Evolutionary conservation across 2,329 filamentous ascomycete species (phyloP).

Genomic region (Calonectria ilicicola): DNA sequence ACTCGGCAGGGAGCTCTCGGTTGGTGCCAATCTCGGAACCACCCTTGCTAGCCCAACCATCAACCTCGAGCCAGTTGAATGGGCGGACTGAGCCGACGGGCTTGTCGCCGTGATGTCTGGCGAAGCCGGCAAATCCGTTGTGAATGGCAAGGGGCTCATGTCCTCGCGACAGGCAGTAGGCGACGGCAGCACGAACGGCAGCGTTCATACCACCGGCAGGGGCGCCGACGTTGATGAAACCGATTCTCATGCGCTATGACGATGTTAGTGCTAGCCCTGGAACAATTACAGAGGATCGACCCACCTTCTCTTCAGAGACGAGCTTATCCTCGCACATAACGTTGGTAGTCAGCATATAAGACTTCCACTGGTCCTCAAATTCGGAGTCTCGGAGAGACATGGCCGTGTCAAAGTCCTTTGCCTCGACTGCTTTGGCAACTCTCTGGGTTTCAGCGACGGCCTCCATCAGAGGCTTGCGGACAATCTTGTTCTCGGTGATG

Average conservation of each 20-base stretch:
- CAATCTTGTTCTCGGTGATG: slow-evolving; percentile 98
- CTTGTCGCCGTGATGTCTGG: slow-evolving; percentile 87
- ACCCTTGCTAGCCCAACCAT: slow-evolving; percentile 95
- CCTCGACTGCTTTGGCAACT: slow-evolving; percentile 84
- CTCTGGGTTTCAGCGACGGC: slow-evolving; percentile 89
- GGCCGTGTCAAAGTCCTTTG: slow-evolving; percentile 86
- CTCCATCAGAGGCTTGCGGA: slow-evolving; percentile 87
- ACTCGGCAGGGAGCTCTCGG: slow-evolving; percentile 88
- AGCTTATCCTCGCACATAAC: slow-evolving; percentile 77
- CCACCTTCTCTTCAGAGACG: slow-evolving; percentile 78
- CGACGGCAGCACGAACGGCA: slow-evolving; percentile 90
- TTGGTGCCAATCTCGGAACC: slow-evolving; percentile 99
- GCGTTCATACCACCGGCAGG: slow-evolving; percentile 99
- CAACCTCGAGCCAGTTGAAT: slow-evolving; percentile 93
- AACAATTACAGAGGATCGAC: slow-evolving; percentile 38
- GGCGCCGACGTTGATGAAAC: slow-evolving; percentile 96
- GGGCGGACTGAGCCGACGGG: slow-evolving; percentile 86
- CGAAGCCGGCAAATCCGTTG: slow-evolving; percentile 95
- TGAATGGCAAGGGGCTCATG: slow-evolving; percentile 94
- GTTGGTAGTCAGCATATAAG: slow-evolving; percentile 91
- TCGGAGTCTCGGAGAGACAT: slow-evolving; percentile 93
- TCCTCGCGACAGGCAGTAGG: slow-evolving; percentile 91
- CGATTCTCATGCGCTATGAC: slow-evolving; percentile 84
- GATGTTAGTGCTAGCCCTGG: slow-evolving; percentile 43
- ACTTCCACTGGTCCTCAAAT: slow-evolving; percentile 91